phyloP scores from a whole-genome alignment of 2,329 filamentous ascomycete species.

The Didymella pinodella region DNA sequence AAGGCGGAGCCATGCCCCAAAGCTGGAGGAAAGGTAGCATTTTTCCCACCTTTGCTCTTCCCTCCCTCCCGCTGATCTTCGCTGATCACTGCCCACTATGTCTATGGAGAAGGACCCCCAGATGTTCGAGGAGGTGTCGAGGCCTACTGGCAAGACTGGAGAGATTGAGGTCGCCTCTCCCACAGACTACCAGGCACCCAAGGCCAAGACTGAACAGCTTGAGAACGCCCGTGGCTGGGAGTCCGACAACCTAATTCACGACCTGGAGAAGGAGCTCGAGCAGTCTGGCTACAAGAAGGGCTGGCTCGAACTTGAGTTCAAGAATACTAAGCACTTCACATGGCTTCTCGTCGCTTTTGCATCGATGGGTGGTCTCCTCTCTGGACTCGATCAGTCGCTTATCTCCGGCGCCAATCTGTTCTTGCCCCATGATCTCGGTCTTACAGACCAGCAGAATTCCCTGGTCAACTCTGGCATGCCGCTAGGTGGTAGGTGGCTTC shows the following conservation, averaged over 20 bases:
- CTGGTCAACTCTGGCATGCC: constrained; percentile 76
- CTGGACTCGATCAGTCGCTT: constrained; percentile 75
- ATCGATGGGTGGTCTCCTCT: constrained; percentile 77
- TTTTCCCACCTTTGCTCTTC: constrained; percentile 19
- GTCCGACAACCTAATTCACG: constrained; percentile 54
- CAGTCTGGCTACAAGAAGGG: constrained; percentile 50
- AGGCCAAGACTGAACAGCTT: constrained; percentile 44
- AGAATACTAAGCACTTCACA: constrained; percentile 71
- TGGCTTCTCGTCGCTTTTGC: constrained; percentile 74
- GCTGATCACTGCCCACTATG: constrained; percentile 33
- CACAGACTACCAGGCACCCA: constrained; percentile 36
- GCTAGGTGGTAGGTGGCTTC: constrained; percentile 57
- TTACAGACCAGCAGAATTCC: constrained; percentile 65
- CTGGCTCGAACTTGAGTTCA: constrained; percentile 65
- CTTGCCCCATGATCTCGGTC: constrained; percentile 65
- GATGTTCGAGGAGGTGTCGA: constrained; percentile 23
- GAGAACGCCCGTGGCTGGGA: constrained; percentile 52
- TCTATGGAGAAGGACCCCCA: constrained; percentile 41
- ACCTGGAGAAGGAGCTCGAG: constrained; percentile 52
- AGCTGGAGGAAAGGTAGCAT: constrained; percentile 18
- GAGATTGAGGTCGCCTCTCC: constrained; percentile 37
- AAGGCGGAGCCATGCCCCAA: constrained; percentile 28
- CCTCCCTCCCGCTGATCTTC: constrained; percentile 19
- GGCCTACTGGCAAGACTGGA: constrained; percentile 21
- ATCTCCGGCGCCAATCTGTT: constrained; percentile 76